A percentile compares a stretch with the other conserved stretches of the same genome.
Conservation (phyloP, 208 protist genomes). For the Balamuthia mandrillaris region DNA sequence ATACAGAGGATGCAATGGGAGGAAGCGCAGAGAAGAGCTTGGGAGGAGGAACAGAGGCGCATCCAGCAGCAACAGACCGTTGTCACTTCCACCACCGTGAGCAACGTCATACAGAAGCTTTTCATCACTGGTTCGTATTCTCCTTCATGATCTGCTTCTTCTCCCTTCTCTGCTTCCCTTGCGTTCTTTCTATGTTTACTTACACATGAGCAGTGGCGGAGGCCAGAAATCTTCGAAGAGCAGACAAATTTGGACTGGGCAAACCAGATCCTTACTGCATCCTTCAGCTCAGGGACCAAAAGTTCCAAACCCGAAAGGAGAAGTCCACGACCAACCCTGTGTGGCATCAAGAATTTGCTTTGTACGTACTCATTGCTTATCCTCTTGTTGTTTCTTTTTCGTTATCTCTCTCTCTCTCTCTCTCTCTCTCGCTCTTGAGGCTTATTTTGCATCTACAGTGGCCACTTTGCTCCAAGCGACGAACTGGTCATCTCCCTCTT, state of each 20-base stretch:
- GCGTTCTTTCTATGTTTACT: neutral
- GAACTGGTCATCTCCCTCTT: neutral
- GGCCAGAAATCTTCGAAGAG: neutral
- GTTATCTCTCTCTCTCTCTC: no score
- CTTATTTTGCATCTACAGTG: neutral
- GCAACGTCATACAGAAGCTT: neutral
- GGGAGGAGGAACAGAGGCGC: neutral
- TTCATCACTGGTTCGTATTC: neutral
- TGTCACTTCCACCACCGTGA: neutral
- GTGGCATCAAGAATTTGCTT: slow-evolving; percentile 13
- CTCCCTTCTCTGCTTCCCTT: neutral
- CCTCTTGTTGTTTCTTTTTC: neutral
- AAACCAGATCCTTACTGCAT: neutral
- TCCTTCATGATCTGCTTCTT: neutral
- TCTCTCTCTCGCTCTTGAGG: neutral
- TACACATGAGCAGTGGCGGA: neutral
- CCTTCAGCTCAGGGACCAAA: neutral
- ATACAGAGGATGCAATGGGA: neutral
- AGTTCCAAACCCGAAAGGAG: slow-evolving; percentile 20
- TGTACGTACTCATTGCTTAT: neutral
- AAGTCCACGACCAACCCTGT: neutral
- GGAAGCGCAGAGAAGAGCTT: neutral
- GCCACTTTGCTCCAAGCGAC: neutral
- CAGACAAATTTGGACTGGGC: neutral
- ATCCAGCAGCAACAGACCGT: neutral